Percentiles rank a stretch among this genome's conserved stretches.
These are phyloP conservation scores for Pseudocercospora fuligena DNA, from an alignment of 2,329 filamentous ascomycete species.

Conservation along the genomic window DNA sequence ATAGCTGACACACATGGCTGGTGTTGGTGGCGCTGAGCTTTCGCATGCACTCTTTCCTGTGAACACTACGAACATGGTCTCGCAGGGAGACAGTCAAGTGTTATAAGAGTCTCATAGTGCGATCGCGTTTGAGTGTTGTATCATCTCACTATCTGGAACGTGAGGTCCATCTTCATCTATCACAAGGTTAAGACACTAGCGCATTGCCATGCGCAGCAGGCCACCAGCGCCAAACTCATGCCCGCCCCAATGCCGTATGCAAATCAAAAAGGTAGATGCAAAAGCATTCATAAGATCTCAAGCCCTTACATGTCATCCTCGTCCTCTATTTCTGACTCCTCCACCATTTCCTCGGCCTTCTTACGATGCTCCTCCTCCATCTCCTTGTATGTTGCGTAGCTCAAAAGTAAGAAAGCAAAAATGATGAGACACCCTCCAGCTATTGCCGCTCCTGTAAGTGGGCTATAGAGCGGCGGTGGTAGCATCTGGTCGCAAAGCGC, in stretches of 20 bases:
- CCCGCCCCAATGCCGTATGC: not conserved
- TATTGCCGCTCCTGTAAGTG: slow-evolving; percentile 75
- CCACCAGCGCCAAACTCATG: not conserved
- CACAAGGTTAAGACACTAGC: not conserved
- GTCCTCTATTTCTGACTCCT: slow-evolving; percentile 52
- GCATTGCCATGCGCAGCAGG: not conserved
- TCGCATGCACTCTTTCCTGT: not conserved
- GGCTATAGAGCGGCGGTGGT: slow-evolving; percentile 69
- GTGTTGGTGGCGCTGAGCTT: not conserved
- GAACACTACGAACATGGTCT: not conserved
- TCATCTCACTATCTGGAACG: not conserved
- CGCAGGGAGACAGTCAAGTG: not conserved
- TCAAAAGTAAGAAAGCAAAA: slow-evolving; percentile 81
- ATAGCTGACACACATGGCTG: not conserved
- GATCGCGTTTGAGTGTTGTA: not conserved
- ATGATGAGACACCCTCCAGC: slow-evolving; percentile 87
- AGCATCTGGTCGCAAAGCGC: slow-evolving; percentile 88
- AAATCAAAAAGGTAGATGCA: not conserved
- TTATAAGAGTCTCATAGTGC: not conserved
- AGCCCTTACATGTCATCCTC: slow-evolving; percentile 11
- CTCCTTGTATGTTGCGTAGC: slow-evolving; percentile 90
- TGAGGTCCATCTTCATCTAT: not conserved
- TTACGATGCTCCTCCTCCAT: slow-evolving; percentile 82
- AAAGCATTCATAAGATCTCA: not conserved
- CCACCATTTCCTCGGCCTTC: slow-evolving; percentile 50